Conservation (phyloP, 2,329 filamentous ascomycete genomes). For the Fusarium transvaalense region DNA sequence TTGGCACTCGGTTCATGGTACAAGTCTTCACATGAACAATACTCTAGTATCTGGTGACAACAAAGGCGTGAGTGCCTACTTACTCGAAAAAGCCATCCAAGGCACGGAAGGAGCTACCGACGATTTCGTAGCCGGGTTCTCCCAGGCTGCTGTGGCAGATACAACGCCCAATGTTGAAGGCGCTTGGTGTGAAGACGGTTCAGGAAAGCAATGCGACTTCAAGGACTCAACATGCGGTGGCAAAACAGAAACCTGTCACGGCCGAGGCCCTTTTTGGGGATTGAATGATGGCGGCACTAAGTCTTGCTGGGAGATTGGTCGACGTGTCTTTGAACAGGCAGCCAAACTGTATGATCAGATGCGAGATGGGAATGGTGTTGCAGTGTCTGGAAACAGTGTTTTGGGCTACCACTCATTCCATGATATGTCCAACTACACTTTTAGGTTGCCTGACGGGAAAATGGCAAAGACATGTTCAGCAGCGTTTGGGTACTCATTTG, state of each 20-base stretch:
- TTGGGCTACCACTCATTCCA: slow-evolving; percentile 16
- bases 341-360: background rate
- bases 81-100: background rate
- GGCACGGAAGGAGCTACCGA: background rate
- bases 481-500: background rate
- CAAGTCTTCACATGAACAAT: slow-evolving; percentile 18
- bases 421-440: background rate
- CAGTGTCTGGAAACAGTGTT: slow-evolving; percentile 6
- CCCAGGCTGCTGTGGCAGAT: background rate
- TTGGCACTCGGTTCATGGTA: slow-evolving; percentile 3
- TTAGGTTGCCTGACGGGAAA: background rate
- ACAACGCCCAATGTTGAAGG: slow-evolving; percentile 15
- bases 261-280: slow-evolving; percentile 7
- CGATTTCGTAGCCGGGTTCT: slow-evolving; percentile 6
- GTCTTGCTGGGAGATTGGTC: slow-evolving; percentile 17
- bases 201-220: slow-evolving; percentile 6
- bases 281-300: slow-evolving; percentile 13
- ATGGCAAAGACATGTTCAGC: slow-evolving; percentile 3
- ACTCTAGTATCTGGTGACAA: slow-evolving; percentile 10
- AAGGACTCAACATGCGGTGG: slow-evolving; percentile 2
- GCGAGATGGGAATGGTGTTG: background rate
- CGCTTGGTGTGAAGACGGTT: slow-evolving; percentile 16
- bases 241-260: background rate
- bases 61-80: slow-evolving; percentile 12
- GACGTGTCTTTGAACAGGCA: slow-evolving; percentile 3